phyloP scores from a whole-genome alignment of 345 rosid genomes.

The Boechera divaricarpa region DNA sequence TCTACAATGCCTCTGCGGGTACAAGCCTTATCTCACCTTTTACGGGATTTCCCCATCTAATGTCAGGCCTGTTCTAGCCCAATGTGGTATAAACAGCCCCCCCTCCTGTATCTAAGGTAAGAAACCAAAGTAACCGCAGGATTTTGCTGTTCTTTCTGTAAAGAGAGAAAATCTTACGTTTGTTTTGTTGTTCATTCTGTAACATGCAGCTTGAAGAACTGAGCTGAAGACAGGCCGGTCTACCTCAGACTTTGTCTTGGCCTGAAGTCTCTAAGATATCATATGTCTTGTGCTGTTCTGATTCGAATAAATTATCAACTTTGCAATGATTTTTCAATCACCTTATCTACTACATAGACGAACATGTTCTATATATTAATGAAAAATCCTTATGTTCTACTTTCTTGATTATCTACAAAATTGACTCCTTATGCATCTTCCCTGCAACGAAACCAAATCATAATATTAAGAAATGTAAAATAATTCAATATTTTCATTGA shows the following conservation, averaged over 20 bases:
- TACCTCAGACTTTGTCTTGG: too few relatives aligned
- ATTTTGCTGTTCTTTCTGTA: neutral
- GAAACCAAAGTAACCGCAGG: neutral
- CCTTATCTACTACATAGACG: too few relatives aligned
- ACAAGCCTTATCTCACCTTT: constrained; percentile 45
- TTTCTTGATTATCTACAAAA: neutral
- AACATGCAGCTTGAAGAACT: too few relatives aligned
- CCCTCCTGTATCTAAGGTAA: constrained; percentile 39
- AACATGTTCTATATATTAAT: too few relatives aligned
- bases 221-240: too few relatives aligned
- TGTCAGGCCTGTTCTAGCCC: constrained; percentile 50
- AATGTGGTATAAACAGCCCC: constrained; percentile 46
- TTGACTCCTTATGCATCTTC: neutral
- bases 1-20: constrained; percentile 56
- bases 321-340: too few relatives aligned
- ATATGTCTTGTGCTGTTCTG: too few relatives aligned
- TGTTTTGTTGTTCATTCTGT: too few relatives aligned
- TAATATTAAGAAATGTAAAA: neutral
- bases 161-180: neutral
- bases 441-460: neutral
- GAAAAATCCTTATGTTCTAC: too few relatives aligned
- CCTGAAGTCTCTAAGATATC: too few relatives aligned
- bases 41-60: constrained; percentile 48
- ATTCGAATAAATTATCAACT: too few relatives aligned
- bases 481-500: neutral